Evolutionary conservation across 2,329 filamentous ascomycete species (phyloP).

Genomic region (Botrytis medusae): DNA sequence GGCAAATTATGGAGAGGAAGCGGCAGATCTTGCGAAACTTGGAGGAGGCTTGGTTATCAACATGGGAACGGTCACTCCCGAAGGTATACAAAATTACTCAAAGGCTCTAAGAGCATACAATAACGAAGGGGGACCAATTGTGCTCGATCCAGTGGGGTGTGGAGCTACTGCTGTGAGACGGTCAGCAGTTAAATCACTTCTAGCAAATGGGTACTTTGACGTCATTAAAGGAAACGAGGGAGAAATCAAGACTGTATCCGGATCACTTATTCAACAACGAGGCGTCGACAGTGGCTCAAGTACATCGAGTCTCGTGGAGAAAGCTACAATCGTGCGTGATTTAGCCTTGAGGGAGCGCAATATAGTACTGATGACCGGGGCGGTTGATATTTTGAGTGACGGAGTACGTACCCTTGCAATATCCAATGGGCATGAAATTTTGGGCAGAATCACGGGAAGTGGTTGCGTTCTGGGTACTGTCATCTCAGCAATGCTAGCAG

Average conservation of each 20-base stretch:
- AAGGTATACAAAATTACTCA: constrained; percentile 68
- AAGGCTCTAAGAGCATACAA: constrained; percentile 83
- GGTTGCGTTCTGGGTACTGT: constrained; percentile 85
- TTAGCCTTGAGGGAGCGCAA: constrained; percentile 68
- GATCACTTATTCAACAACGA: constrained; percentile 62
- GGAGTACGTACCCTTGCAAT: constrained; percentile 66
- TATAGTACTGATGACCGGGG: constrained; percentile 80
- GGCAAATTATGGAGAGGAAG: constrained; percentile 84
- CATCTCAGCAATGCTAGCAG: constrained; percentile 72
- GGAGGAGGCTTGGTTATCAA: constrained; percentile 84
- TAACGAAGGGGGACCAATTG: constrained; percentile 66
- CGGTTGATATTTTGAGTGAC: constrained; percentile 74
- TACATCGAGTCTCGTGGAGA: constrained; percentile 52
- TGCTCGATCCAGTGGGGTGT: constrained; percentile 89
- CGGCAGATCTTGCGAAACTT: constrained; percentile 72
- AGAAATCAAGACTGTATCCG: constrained; percentile 75
- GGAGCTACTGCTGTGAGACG: constrained; percentile 77
- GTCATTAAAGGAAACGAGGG: constrained; percentile 94
- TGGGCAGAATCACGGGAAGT: constrained; percentile 72
- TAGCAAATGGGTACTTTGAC: constrained; percentile 74
- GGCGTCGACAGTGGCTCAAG: constrained; percentile 78
- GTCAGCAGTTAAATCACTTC: constrained; percentile 67
- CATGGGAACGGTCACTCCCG: constrained; percentile 87
- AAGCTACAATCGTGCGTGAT: constrained; percentile 60
- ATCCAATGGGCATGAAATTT: constrained; percentile 71